Conservation (phyloP, 352 stramenopile species). For the Phytophthora citricola region DNA sequence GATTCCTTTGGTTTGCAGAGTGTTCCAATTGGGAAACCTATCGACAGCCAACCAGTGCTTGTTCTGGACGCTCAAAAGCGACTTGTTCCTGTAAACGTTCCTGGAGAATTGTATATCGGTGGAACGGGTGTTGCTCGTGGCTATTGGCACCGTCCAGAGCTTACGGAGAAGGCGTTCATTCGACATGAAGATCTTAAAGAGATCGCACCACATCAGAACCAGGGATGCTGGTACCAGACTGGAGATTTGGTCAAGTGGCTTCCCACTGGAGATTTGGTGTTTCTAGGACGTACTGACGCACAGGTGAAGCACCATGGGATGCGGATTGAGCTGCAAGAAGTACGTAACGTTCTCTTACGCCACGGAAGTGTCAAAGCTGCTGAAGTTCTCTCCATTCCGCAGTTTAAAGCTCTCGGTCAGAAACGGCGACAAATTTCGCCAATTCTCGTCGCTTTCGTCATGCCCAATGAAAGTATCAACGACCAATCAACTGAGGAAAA, state of each 20-base stretch:
- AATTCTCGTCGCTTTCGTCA: constrained; percentile 59
- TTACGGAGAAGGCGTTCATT: constrained; percentile 41
- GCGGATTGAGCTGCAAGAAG: constrained; percentile 84
- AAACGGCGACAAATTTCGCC: constrained; percentile 18
- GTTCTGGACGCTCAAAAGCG: constrained; percentile 58
- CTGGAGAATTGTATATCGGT: constrained; percentile 75
- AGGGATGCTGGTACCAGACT: constrained; percentile 59
- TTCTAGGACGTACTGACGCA: constrained; percentile 71
- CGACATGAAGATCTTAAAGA: constrained; percentile 26
- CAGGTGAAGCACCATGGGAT: constrained; percentile 87
- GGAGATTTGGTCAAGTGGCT: constrained; percentile 77
- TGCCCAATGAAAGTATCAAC: constrained; percentile 30
- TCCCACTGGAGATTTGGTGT: constrained; percentile 56
- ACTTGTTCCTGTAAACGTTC: constrained; percentile 55
- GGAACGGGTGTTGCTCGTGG: constrained; percentile 65
- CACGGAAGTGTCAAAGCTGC: constrained; percentile 47
- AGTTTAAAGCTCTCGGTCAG: constrained; percentile 8
- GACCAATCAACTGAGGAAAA: constrained; percentile 8
- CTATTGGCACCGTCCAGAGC: constrained; percentile 63
- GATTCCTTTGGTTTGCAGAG: constrained; percentile 31
- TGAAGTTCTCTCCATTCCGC: constrained; percentile 48
- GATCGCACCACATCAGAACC: constrained; percentile 10
- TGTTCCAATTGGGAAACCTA: constrained; percentile 62
- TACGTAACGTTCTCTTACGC: constrained; percentile 65
- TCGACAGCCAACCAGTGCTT: constrained; percentile 51